Evolutionary conservation across 352 stramenopile species (phyloP), one percentile per base, ranked within the genome.

Genomic region (Plasmopara muralis): DNA sequence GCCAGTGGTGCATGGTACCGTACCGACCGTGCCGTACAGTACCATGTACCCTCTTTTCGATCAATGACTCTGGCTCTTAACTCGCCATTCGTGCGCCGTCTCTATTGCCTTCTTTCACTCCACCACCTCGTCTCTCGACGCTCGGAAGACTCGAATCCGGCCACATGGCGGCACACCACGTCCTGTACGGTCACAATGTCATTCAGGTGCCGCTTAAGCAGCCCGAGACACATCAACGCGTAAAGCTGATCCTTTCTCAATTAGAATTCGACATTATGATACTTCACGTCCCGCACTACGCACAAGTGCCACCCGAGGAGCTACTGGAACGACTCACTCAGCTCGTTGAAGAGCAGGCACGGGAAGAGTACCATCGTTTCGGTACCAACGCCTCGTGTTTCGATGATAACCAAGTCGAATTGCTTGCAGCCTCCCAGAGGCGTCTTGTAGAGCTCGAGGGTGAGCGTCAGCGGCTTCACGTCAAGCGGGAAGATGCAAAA

Each of bases 261-360:
- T 73, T 79, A 31, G 79, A 90, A 55, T 87, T 90, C 47, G 74
- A 90, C 56, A 64, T 65, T 20, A 90, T 90, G 77, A 77, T 73
- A 0, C 69, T 88, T 38, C 74, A 88, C 39, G 61, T 90, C 43
- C 63, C 73, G 28, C 72, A 87, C 43, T 90, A 85, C 53, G 73
- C 88, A 45, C 64, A 79, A 29, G 65, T 88, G 39, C 60, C 61
- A n/a, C 74, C 77, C 5, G 55, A 64, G 10, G 71, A 72, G 41
- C 52, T 90, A 7, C 46, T 88, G 20, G 71, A 80, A 13, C 64
- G 77, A 42, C 88, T 88, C 45, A 73, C 71, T 42, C 63, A 68
- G 30, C 54, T 77, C 10, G 48, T 88, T 3, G 80, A 81, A 38
- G 62, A 85, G 8, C 58, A 77, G 35, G 61, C 85, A 43, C 62